Base-by-base conservation (phyloP, 352 stramenopile species). In the Phytophthora pluvialis region DNA sequence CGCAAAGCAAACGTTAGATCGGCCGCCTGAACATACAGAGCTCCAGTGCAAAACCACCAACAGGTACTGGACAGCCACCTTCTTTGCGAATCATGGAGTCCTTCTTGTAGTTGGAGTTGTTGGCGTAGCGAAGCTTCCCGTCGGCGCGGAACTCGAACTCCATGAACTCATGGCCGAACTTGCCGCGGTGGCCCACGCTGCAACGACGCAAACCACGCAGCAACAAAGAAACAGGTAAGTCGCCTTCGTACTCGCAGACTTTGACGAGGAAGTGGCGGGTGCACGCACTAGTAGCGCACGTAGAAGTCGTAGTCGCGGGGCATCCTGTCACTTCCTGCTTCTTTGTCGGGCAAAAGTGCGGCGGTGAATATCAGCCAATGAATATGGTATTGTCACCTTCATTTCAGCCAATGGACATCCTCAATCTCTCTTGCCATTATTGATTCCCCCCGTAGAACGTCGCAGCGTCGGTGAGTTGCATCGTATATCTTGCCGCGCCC, bases 31-130 rank as follows among this genome's bases (percentile, higher is more conserved):
- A 38, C 10, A 33, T 32, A 47, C 26, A 21, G 10, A 33, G 11
- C 5, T 40, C 29, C 5, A 31, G 1, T 13, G 12, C 5, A 56
- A 25, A 29, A 28, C 35, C 15, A 5, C 15, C 28, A 52, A 1
- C 0, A 6, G 13, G 1, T 25, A 15, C 0, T 13, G 13, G 9
- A 2, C 16, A 60, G 35, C 26, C 13, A 97, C 91, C 88, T 91
- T 99, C 94, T 84, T 99, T 98, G 35, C 94, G 85, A 73, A 99
- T 99, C 83, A 99, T 98, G 7, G 89, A 94, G 70, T 98, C 96
- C 61, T 98, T 97, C 77, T 98, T 98, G 78, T 99, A 99, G 82
- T 98, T 98, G 39, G 93, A 98, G 78, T 99, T 98, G 81, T 99
- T 99, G 29, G 95, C 95, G 66, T 99, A 99, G 35, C 95, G 87